Evolutionary conservation across 345 rosid genomes (phyloP), one percentile per base, ranked within the genome.

Genomic region (Viola odorata): DNA sequence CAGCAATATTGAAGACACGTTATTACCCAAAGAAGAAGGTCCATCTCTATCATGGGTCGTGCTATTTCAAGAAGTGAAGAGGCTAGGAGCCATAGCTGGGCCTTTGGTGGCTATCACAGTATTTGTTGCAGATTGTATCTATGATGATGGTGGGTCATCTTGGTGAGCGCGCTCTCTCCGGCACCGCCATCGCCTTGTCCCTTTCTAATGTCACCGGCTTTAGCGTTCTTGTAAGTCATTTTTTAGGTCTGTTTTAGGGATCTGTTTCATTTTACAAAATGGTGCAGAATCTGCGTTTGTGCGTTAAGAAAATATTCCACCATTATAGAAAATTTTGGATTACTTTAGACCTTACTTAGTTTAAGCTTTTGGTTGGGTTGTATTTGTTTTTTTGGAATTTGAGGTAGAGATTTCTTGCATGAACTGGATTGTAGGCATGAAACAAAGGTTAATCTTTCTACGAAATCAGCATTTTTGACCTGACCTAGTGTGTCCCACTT

Each of bases 71-170:
- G 77, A 76, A 68, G 57, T 76, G 7, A 69, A 69, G 69, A 72
- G 50, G 56, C 23, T 45, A 50, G 64, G 77, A 57, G 58, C 1
- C 48, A 45, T 72, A 38, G 77, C 77, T 0, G 74, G 57, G 8
- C 80, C 77, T 4, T 62, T 69, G 77, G 77, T 66, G 72, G 72
- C 45, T 69, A 10, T 69, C 56, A 1, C 63, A 57, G 47, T 54
- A 36, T 32, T 45, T 72, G 32, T 45, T 72, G 50, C 69, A 49
- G 50, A 60, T 68, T 3, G 65, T 62, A 12, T 69, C 77, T 7
- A 9, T 52, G 11, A 69, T 72, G 72, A 65, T 76, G 72, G 74
- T 52, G 4, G 80, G 80, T 16, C 77, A 72, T 38, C 74, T 72
- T 0, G 76, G 75, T 37, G 44, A 67, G 50, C 58, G 61, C 37